Evolutionary conservation across 306 rosid genomes (phyloP), one percentile per base, ranked within the genome.

Genomic region (Coriaria nepalensis): DNA sequence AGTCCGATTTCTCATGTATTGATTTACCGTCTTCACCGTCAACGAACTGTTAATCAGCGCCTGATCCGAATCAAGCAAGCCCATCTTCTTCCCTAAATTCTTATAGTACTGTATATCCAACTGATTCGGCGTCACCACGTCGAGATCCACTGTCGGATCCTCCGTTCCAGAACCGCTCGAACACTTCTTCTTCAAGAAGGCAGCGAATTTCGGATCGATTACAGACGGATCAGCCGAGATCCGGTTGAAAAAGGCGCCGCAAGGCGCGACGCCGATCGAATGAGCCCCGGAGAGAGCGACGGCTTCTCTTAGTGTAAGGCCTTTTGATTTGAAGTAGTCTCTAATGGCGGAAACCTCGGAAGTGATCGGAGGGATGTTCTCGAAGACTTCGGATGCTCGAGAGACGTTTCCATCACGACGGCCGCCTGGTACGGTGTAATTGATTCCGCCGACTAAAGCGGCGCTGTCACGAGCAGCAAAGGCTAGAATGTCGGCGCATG

Each of bases 261-360:
- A 59, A 10, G 53, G 42, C 0, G 55, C 33, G 0, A 32, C 13
- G 6, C 63, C 63, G 8, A 59, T 59, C 7, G 63, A 59, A 14
- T 59, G 63, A 36, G 63, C 55, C 4, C 63, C 64, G 6, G 64
- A 59, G n/a, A 59, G 64, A 6, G 64, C 55, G 4, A 59, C 56
- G 14, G 35, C 35, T 35, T 59, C 64, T 5, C 13, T 42, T 6
- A 59, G 38, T 7, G 64, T 38, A 32, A 59, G 8, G 4, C 64
- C 64, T 41, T 45, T 52, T 4, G 13, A 4, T 33, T 49, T 41
- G 11, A 59, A 59, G 49, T 40, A 36, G 43, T 10, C n/a, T 47
- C 41, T 14, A n/a, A 59, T 38, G 4, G n/a, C 6, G 5, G 36
- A 0, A 5, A 49, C 37, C 40, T 49, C 35, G 55, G 40, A 6